Evolutionary conservation across 345 rosid species (phyloP), one percentile per base, ranked within the genome.

Genomic region (Salix dunnii): DNA sequence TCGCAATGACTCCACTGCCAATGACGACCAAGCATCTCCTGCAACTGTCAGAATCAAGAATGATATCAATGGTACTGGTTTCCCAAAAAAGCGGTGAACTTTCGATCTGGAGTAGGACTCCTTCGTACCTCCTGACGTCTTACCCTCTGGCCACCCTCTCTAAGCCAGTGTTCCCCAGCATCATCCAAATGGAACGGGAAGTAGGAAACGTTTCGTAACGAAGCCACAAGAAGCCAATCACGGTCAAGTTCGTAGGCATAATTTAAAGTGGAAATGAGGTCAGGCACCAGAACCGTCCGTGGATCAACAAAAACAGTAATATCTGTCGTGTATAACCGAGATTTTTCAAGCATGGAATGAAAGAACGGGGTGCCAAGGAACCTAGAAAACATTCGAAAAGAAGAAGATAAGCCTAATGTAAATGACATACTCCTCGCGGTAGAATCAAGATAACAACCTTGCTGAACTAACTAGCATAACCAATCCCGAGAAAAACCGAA

Each of bases 171-270:
- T 60, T 81, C 83, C 46, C 94, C 92, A 30, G 79, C 72, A n/a
- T 82, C 81, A 73, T 85, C 88, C 85, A 90, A 83, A 49, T 72
- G 76, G 80, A 88, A 90, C 0, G 92, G 96, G 72, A 91, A 87
- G 74, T 72, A 49, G 21, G 96, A 86, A 80, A 86, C 70, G 16
- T 82, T 79, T 33, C 71, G 79, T 2, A 88, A 76, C 20, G 92
- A 91, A 84, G 97, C 90, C 43, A 91, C 83, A 53, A 96, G 94
- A 78, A 93, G 89, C 98, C 98, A 95, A 58, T 88, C 90, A 36
- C 49, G 74, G 65, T 89, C 86, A 27, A 88, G 84, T 75, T 83
- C 43, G 77, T 85, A 82, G 86, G 92, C 92, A 79, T 81, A 81
- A 75, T 77, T 86, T 76, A 96, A 62, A 21, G 91, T 73, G 27